Percentiles rank a stretch among this genome's conserved stretches.
phyloP scores from a whole-genome alignment of 1,284 basidiomycete species.

The Cronartium ribicola region DNA sequence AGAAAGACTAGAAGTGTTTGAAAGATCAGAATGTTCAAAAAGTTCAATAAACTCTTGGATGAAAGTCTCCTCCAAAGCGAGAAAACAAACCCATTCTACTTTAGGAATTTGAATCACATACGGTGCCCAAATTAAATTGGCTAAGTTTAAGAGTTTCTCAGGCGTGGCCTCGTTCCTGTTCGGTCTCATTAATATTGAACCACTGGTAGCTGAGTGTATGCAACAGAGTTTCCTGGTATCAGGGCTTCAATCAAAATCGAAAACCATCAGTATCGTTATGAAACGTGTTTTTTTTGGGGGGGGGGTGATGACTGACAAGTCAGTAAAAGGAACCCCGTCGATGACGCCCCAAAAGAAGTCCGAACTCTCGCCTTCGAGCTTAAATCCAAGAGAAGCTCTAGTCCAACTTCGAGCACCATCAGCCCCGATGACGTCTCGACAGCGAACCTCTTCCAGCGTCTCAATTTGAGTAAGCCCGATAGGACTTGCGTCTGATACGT shows the following conservation, averaged over 20 bases:
- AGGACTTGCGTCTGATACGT: conserved; percentile 32
- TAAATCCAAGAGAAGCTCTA: conserved; percentile 63
- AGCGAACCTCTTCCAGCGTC: conserved; percentile 23
- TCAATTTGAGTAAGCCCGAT: conserved; percentile 28
- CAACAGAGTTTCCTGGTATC: conserved; percentile 69
- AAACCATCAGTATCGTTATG: neutral
- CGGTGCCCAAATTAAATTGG: conserved; percentile 64
- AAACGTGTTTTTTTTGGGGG: conserved; percentile 10
- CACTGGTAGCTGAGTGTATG: conserved; percentile 63
- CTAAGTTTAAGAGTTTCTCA: conserved; percentile 62
- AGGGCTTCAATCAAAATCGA: conserved; percentile 53
- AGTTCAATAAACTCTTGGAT: conserved; percentile 45
- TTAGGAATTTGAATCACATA: conserved; percentile 62
- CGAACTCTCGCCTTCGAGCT: conserved; percentile 64
- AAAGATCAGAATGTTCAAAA: conserved; percentile 29
- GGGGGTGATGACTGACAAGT: conserved; percentile 29
- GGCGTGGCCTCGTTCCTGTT: conserved; percentile 63
- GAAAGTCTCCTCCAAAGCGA: conserved; percentile 59
- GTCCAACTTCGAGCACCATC: conserved; percentile 77
- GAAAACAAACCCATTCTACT: conserved; percentile 67
- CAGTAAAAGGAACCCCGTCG: conserved; percentile 36
- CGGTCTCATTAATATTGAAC: conserved; percentile 61
- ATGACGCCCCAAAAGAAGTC: conserved; percentile 42
- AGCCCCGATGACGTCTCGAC: conserved; percentile 60
- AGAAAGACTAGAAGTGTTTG: conserved; percentile 10